Evolutionary conservation across 139 green algal species (phyloP).

Genomic region (Desmodesmus armatus): DNA sequence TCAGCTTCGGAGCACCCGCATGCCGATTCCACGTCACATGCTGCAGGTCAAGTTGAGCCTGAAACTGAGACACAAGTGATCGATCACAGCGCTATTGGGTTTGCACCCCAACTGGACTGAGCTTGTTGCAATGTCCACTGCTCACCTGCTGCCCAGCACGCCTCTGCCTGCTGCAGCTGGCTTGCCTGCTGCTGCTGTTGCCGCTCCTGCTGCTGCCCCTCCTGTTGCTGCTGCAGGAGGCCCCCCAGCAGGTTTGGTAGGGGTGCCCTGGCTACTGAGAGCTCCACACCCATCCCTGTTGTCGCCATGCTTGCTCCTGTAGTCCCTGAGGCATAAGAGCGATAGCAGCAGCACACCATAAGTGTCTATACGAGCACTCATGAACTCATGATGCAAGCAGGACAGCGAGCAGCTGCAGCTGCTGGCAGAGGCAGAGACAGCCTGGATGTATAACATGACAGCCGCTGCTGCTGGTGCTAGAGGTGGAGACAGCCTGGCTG

Average conservation of each 20-base stretch:
- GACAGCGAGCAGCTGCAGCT: too few species aligned
- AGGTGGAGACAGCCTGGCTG: too few species aligned
- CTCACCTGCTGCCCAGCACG: conserved; percentile 20
- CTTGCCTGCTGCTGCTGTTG: not conserved
- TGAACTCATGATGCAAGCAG: too few species aligned
- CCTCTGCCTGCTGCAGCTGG: not conserved
- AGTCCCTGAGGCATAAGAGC: not conserved
- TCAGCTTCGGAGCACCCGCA: too few species aligned
- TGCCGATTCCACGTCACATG: too few species aligned
- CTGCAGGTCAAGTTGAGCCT: too few species aligned
- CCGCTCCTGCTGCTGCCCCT: not conserved
- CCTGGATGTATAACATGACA: not conserved
- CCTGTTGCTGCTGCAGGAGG: too few species aligned
- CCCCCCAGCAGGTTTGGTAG: conserved; percentile 13
- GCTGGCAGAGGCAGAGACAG: not conserved
- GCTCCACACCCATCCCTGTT: not conserved
- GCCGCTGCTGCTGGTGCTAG: not conserved
- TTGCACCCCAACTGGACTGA: not conserved
- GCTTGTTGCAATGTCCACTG: not conserved
- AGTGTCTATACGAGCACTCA: not conserved
- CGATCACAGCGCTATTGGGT: not conserved
- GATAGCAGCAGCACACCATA: not conserved
- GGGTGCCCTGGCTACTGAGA: not conserved
- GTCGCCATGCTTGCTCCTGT: conserved; percentile 8
- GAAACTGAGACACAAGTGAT: too few species aligned